Evolutionary conservation across 768 basidiomycete species (phyloP).

Genomic region (Boletus tylopilopsis): DNA sequence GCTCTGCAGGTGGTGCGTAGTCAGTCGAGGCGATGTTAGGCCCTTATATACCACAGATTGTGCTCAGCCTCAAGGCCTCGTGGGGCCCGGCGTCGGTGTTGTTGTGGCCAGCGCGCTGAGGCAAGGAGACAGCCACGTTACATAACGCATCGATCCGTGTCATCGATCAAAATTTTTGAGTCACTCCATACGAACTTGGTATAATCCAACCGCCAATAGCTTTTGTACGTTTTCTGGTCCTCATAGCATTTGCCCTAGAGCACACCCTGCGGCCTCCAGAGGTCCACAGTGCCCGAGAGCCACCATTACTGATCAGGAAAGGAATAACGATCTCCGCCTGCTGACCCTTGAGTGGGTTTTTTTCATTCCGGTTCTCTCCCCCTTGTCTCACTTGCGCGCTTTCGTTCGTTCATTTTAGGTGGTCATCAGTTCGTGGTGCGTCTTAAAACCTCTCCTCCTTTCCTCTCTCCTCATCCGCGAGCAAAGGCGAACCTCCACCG

Average conservation of each 20-base stretch:
- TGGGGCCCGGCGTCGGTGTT: constrained; percentile 7
- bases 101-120: neutral
- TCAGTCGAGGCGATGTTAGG: constrained; percentile 15
- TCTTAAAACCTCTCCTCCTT: constrained; percentile 15
- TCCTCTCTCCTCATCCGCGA: constrained; percentile 17
- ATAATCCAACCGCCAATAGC: constrained; percentile 19
- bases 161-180: constrained; percentile 19
- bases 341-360: constrained; percentile 69
- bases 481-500: constrained; percentile 79
- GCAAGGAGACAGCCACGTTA: constrained; percentile 18
- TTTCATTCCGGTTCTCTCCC: constrained; percentile 19
- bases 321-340: constrained; percentile 78
- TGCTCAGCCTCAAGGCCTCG: constrained; percentile 14
- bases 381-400: constrained; percentile 16
- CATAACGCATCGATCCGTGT: constrained; percentile 14
- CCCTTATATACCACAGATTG: constrained; percentile 11
- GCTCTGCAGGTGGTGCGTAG: constrained; percentile 10
- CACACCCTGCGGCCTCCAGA: constrained; percentile 38
- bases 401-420: constrained; percentile 42
- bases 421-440: constrained; percentile 75
- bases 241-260: constrained; percentile 18
- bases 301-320: constrained; percentile 75
- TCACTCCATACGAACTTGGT: neutral
- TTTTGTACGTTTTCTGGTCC: constrained; percentile 21
- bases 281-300: constrained; percentile 31